A percentile compares a stretch with the other conserved stretches of the same genome.
phyloP scores from a whole-genome alignment of 306 rosid species.

The Glycine soja region DNA sequence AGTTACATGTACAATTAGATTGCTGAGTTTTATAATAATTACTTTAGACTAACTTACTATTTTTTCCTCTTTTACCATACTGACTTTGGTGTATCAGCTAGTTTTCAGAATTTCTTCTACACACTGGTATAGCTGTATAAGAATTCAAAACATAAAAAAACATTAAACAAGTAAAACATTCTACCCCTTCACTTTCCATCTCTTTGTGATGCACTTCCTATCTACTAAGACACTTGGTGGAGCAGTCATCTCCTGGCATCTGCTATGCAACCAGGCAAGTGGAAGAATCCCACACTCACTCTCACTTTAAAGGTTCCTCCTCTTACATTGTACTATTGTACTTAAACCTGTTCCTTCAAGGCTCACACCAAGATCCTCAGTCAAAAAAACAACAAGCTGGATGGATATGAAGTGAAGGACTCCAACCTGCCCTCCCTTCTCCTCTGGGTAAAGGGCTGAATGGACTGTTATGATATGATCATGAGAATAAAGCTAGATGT shows the following conservation, averaged over 20 bases:
- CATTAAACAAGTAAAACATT: slow-evolving; percentile 20
- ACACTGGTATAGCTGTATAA: slow-evolving; percentile 39
- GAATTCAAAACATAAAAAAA: slow-evolving; percentile 40
- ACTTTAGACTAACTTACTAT: too few species aligned
- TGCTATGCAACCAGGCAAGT: slow-evolving; percentile 69
- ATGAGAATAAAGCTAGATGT: slow-evolving; percentile 67
- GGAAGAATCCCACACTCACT: slow-evolving; percentile 66
- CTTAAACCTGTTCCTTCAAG: slow-evolving; percentile 61
- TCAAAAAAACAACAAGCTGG: slow-evolving; percentile 74
- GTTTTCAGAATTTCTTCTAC: not conserved
- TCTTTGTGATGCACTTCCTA: slow-evolving; percentile 68
- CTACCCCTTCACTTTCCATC: slow-evolving; percentile 55
- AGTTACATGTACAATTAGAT: too few species aligned
- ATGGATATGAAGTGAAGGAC: slow-evolving; percentile 66
- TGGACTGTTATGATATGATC: slow-evolving; percentile 74
- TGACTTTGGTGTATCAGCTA: not conserved
- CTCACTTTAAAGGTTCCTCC: slow-evolving; percentile 65
- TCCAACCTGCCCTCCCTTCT: slow-evolving; percentile 63
- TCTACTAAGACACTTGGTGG: slow-evolving; percentile 80
- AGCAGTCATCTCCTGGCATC: slow-evolving; percentile 80
- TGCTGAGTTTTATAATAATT: too few species aligned
- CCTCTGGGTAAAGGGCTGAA: slow-evolving; percentile 67
- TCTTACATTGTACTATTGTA: slow-evolving; percentile 57
- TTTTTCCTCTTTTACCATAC: not conserved
- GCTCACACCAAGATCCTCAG: slow-evolving; percentile 64